These are phyloP conservation scores for Rauvolfia tetraphylla DNA, from an alignment of 257 asterid species.

Conservation along the genomic window DNA sequence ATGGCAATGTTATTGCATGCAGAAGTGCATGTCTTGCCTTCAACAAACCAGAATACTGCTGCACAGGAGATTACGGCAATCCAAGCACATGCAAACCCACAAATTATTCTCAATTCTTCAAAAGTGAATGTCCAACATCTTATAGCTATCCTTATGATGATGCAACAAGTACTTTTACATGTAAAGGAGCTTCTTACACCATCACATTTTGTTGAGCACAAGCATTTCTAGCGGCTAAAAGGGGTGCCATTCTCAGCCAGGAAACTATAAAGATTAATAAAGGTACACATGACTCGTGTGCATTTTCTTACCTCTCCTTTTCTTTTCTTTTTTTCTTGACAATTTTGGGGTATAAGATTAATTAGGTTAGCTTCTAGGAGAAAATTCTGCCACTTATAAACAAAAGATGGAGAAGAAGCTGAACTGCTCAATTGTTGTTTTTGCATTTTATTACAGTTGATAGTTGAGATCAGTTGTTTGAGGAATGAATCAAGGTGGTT, in stretches of 20 bases:
- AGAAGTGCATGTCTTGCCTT: constrained; percentile 62
- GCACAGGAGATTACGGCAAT: constrained; percentile 41
- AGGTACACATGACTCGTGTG: background rate
- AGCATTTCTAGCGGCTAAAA: background rate
- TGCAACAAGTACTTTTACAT: constrained; percentile 53
- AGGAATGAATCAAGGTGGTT: no score
- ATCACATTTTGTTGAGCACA: constrained; percentile 30
- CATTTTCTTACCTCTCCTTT: background rate
- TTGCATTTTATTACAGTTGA: no score
- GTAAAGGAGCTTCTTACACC: constrained; percentile 44
- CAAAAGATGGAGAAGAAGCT: no score
- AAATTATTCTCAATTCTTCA: constrained; percentile 46
- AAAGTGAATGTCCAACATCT: constrained; percentile 53
- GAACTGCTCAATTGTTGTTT: no score
- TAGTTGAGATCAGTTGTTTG: no score
- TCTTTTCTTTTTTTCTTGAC: background rate
- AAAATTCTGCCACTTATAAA: background rate
- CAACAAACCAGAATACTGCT: constrained; percentile 47
- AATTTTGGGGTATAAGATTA: background rate
- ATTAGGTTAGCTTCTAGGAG: background rate
- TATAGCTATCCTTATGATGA: constrained; percentile 70
- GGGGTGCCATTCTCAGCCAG: background rate
- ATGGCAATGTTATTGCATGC: constrained; percentile 44
- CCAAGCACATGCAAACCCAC: constrained; percentile 53
- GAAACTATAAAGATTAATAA: background rate